Conservation (phyloP, 2,329 filamentous ascomycete genomes). For the Gremmenia infestans region DNA sequence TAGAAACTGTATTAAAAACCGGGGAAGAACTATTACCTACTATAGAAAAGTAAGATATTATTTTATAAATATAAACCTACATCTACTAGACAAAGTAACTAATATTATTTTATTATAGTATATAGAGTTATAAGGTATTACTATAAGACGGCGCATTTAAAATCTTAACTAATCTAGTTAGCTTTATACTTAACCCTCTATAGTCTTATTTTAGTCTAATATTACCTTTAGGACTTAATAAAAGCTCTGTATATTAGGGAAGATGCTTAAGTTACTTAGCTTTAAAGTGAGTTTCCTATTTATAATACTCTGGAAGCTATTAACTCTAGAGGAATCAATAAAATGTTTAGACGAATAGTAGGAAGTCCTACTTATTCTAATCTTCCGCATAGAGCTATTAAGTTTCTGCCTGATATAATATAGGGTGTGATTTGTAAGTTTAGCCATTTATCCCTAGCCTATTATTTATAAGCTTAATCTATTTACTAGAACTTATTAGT, state of each 20-base stretch:
- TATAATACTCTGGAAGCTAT: neutral
- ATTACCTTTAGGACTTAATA: neutral
- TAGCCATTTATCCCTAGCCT: neutral
- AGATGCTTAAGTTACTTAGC: slow-evolving; percentile 1
- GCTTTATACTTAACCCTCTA: neutral
- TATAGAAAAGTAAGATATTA: neutral
- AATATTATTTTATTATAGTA: neutral
- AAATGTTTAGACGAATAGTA: neutral
- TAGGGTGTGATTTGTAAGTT: neutral
- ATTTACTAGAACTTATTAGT: neutral
- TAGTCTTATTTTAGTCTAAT: neutral
- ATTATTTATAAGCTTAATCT: neutral
- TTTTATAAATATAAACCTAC: neutral
- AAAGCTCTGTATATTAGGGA: neutral
- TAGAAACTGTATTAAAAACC: too few relatives aligned
- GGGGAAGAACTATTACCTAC: neutral
- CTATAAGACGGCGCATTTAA: neutral
- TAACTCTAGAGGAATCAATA: slow-evolving; percentile 1
- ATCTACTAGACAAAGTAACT: neutral
- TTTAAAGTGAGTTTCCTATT: neutral
- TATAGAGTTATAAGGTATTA: neutral
- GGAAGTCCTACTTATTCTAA: neutral
- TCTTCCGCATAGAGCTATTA: neutral
- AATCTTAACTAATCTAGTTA: neutral
- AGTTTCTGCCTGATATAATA: neutral